A percentile compares a stretch with the other conserved stretches of the same genome.
Conservation (phyloP, 495 filamentous ascomycete genomes). For the Paragyromitra xinjiangensis region DNA sequence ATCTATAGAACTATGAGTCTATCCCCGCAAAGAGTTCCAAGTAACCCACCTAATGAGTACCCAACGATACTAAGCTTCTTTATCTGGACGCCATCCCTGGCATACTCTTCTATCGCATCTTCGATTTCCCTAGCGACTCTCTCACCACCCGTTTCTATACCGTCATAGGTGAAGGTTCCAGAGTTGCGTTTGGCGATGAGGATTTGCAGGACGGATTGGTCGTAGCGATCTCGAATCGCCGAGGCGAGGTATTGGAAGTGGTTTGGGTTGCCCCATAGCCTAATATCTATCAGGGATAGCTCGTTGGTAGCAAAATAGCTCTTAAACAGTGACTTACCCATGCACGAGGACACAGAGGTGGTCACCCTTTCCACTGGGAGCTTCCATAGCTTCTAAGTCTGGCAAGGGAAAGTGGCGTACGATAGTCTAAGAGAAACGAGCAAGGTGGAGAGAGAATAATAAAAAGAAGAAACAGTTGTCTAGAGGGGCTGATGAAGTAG, state of each 20-base stretch:
- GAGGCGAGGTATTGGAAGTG: conserved; percentile 79
- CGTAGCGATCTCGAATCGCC: conserved; percentile 70
- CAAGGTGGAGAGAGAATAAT: neutral
- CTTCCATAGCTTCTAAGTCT: conserved; percentile 41
- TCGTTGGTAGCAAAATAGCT: neutral
- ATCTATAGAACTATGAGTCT: conserved; percentile 28
- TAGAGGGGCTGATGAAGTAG: conserved; percentile 17
- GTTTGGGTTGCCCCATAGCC: conserved; percentile 79
- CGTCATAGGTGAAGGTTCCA: conserved; percentile 90
- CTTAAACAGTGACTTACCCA: conserved; percentile 69
- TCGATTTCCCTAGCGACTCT: conserved; percentile 89
- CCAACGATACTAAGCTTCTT: conserved; percentile 85
- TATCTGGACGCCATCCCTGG: conserved; percentile 70
- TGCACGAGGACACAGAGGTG: conserved; percentile 96
- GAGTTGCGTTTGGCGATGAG: conserved; percentile 80
- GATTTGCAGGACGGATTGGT: conserved; percentile 73
- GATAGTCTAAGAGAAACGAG: conserved; percentile 7
- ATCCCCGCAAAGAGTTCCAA: conserved; percentile 7
- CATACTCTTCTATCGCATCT: conserved; percentile 74
- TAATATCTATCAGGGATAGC: conserved; percentile 11
- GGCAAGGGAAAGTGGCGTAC: neutral
- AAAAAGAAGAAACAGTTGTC: neutral
- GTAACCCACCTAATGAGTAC: conserved; percentile 75
- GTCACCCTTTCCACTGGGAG: conserved; percentile 58
- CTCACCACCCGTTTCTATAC: conserved; percentile 90